Evolutionary conservation across 306 rosid genomes (phyloP).

Genomic region (Vicia sativa): DNA sequence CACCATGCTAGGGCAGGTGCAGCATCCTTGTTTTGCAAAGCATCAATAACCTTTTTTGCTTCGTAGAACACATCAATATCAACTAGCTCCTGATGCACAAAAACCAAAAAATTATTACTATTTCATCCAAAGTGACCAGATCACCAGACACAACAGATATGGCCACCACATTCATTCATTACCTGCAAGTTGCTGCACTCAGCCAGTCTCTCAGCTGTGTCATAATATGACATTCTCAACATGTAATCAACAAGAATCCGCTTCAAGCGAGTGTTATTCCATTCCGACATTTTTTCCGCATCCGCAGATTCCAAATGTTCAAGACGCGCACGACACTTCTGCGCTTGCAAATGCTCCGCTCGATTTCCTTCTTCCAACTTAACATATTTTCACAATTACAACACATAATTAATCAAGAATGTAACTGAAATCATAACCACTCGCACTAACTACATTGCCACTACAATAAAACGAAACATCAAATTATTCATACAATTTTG

Average conservation of each 20-base stretch:
- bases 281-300: slow-evolving; percentile 68
- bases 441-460: slow-evolving; percentile 25
- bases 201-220: slow-evolving; percentile 76
- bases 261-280: slow-evolving; percentile 81
- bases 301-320: slow-evolving; percentile 85
- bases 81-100: slow-evolving; percentile 73
- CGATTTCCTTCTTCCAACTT: slow-evolving; percentile 89
- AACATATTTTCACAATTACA: slow-evolving; percentile 35
- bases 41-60: slow-evolving; percentile 81
- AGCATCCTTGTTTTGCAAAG: slow-evolving; percentile 84
- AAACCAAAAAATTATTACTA: slow-evolving; percentile 23
- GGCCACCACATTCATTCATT: slow-evolving; percentile 21
- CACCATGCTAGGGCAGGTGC: slow-evolving; percentile 97
- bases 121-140: slow-evolving; percentile 12
- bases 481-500: slow-evolving; percentile 3
- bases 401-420: slow-evolving; percentile 8
- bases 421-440: neutral
- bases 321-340: slow-evolving; percentile 75
- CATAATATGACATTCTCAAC: slow-evolving; percentile 92
- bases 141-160: slow-evolving; percentile 15
- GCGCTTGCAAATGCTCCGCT: slow-evolving; percentile 82
- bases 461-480: slow-evolving; percentile 5
- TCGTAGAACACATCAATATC: slow-evolving; percentile 92
- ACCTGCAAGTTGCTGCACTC: slow-evolving; percentile 85
- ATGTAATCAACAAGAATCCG: slow-evolving; percentile 94